Evolutionary conservation across 2,329 filamentous ascomycete species (phyloP).

Genomic region (Metarhizium sp.): DNA sequence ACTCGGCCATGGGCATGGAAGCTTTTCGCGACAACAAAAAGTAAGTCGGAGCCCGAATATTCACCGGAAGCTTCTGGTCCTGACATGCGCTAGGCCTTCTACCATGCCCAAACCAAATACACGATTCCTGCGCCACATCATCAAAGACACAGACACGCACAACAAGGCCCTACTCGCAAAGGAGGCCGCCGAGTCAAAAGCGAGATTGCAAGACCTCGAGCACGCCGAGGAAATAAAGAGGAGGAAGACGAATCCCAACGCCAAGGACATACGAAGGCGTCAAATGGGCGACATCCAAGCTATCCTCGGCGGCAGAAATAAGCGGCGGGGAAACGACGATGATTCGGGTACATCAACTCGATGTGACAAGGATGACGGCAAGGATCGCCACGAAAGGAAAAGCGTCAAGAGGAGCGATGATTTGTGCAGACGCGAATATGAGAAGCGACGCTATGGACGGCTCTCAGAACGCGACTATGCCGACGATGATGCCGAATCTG

Average conservation of each 20-base stretch:
- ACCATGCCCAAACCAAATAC: constrained; percentile 83
- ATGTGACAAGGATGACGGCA: constrained; percentile 13
- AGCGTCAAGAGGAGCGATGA: neutral
- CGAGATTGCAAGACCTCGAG: constrained; percentile 56
- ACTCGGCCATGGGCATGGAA: constrained; percentile 64
- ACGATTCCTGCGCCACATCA: constrained; percentile 77
- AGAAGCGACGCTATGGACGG: constrained; percentile 14
- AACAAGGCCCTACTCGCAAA: constrained; percentile 80
- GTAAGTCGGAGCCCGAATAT: constrained; percentile 22
- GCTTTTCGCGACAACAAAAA: constrained; percentile 37
- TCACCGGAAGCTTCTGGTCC: neutral
- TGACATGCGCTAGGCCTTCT: constrained; percentile 38
- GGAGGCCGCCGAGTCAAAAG: constrained; percentile 70
- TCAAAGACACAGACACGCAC: constrained; percentile 79
- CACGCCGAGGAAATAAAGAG: constrained; percentile 34
- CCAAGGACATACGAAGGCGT: constrained; percentile 42
- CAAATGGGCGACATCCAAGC: constrained; percentile 54
- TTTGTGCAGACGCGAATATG: neutral
- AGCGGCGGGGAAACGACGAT: constrained; percentile 9
- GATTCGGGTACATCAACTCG: neutral
- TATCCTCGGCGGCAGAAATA: constrained; percentile 40
- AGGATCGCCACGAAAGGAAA: neutral
- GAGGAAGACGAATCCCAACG: constrained; percentile 33
- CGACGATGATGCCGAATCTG: constrained; percentile 1
- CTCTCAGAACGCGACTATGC: constrained; percentile 14